phyloP scores from a whole-genome alignment of 2,329 filamentous ascomycete genomes.

The Pleurostoma richardsiae region DNA sequence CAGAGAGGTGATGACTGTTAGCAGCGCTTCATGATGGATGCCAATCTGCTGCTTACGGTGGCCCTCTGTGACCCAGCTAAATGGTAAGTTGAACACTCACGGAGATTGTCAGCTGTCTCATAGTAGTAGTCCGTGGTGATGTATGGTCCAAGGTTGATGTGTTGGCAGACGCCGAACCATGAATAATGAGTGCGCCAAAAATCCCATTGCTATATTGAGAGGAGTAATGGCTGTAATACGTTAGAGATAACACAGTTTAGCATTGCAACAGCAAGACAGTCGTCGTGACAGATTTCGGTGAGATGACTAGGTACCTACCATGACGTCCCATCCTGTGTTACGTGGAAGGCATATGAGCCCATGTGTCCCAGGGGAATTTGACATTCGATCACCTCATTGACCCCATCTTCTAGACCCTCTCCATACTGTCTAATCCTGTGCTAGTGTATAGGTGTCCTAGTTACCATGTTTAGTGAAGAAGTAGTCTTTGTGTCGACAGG shows the following conservation, averaged over 20 bases:
- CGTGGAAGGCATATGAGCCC: slow-evolving; percentile 27
- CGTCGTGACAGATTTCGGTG: no score
- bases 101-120: slow-evolving; percentile 19
- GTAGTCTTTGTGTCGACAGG: no score
- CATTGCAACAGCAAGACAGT: neutral
- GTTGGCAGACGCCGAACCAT: slow-evolving; percentile 38
- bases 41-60: no score
- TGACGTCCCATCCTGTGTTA: slow-evolving; percentile 29
- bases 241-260: neutral
- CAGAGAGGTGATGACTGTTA: no score
- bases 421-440: slow-evolving; percentile 1
- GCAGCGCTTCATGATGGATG: no score
- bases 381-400: slow-evolving; percentile 31
- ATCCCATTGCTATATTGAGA: slow-evolving; percentile 42
- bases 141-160: slow-evolving; percentile 44
- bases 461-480: neutral
- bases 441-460: slow-evolving; percentile 22
- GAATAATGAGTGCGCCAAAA: slow-evolving; percentile 39
- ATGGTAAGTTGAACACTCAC: no score
- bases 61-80: no score
- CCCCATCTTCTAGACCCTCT: slow-evolving; percentile 1
- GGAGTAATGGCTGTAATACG: slow-evolving; percentile 40
- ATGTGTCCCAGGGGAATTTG: slow-evolving; percentile 28
- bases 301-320: slow-evolving; percentile 21
- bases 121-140: slow-evolving; percentile 48